Evolutionary conservation across 345 rosid species (phyloP).

Genomic region (Erucastrum elatum): DNA sequence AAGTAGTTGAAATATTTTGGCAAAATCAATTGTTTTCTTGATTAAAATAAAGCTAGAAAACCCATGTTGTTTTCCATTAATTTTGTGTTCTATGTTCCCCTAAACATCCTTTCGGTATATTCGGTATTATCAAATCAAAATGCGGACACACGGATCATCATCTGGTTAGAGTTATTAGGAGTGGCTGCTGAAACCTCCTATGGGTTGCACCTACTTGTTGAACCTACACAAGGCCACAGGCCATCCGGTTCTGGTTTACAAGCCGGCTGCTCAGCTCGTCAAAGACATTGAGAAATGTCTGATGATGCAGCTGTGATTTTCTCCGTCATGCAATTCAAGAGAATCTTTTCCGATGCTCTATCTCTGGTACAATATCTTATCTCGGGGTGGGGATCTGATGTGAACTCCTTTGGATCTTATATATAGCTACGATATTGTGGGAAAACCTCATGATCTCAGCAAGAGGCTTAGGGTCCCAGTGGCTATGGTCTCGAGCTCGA

Average conservation of each 20-base stretch:
- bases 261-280: conserved; percentile 97
- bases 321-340: conserved; percentile 78
- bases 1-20: background rate
- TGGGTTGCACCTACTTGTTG: conserved; percentile 87
- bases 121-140: too few species aligned
- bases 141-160: too few species aligned
- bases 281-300: conserved; percentile 93
- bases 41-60: background rate
- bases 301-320: conserved; percentile 92
- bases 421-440: conserved; percentile 86
- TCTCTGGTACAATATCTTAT: conserved; percentile 76
- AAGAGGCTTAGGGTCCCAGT: conserved; percentile 76
- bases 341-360: conserved; percentile 81
- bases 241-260: conserved; percentile 82
- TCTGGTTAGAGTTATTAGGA: conserved; percentile 66
- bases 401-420: conserved; percentile 79
- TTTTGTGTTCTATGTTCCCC: background rate
- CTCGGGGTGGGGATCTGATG: conserved; percentile 68
- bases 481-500: conserved; percentile 72
- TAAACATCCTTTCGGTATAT: background rate
- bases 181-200: conserved; percentile 89
- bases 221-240: conserved; percentile 98
- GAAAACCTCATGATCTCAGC: conserved; percentile 79
- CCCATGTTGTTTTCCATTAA: background rate
- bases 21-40: background rate